Evolutionary conservation across 129 eudicot genomes (phyloP).

Genomic region (Chrysanthemum seticuspe): DNA sequence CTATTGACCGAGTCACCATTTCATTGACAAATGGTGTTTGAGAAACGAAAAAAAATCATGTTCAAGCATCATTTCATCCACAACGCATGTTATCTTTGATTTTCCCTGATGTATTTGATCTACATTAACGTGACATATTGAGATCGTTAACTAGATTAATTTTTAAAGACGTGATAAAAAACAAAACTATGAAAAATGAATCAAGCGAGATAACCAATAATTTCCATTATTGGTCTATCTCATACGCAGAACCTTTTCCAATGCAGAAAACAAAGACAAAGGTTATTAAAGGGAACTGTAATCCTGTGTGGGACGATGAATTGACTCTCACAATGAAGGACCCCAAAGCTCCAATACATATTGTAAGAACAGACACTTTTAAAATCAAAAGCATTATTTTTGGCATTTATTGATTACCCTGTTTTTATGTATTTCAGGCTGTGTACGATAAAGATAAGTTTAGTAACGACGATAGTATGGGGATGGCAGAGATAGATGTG

Average conservation of each 20-base stretch:
- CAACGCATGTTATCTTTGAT: neutral
- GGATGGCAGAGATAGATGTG: slow-evolving; percentile 56
- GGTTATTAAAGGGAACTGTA: slow-evolving; percentile 53
- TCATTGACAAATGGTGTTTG: neutral
- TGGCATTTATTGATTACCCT: no score
- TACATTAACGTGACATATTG: neutral
- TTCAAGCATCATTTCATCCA: neutral
- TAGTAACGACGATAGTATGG: slow-evolving; percentile 65
- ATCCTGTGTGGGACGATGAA: slow-evolving; percentile 68
- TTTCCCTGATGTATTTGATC: neutral
- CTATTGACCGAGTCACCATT: neutral
- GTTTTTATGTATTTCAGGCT: slow-evolving; percentile 25
- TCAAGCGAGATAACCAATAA: neutral
- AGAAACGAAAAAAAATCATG: neutral
- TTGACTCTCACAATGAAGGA: slow-evolving; percentile 51
- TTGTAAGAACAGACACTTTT: slow-evolving; percentile 29
- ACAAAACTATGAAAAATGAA: neutral
- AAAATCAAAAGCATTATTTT: neutral
- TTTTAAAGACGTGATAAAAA: neutral
- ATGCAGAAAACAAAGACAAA: slow-evolving; percentile 54
- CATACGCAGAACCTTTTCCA: slow-evolving; percentile 2
- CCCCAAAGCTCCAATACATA: slow-evolving; percentile 36
- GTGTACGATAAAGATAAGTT: slow-evolving; percentile 74
- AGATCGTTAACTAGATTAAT: no score
- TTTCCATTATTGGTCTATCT: neutral